Evolutionary conservation across 768 basidiomycete species (phyloP), one percentile per base, ranked within the genome.

Genomic region (Astraeus odoratus): DNA sequence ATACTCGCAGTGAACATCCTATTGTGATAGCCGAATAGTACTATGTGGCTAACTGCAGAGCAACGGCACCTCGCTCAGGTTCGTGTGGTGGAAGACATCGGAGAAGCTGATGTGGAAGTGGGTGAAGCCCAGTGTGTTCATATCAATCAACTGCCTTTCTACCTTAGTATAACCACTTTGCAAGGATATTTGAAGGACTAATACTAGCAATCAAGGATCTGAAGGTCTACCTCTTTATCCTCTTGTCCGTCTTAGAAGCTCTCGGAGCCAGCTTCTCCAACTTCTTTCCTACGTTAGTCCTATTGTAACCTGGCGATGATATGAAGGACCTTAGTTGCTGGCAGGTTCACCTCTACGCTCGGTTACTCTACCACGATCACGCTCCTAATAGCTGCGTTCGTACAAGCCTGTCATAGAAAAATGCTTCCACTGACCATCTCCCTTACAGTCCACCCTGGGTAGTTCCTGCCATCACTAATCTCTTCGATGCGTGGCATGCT

Each of bases 31-130:
- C 79, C 78, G 2, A 50, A 76, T 49, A 85, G 83, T 54, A 83
- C 81, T 1, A 65, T 66, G 26, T 83, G 81, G 80, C 57, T 83
- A 23, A 65, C 67, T 13, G 56, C 68, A 0, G 60, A 65, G 7
- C 74, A 83, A 47, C 67, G 70, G 16, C 72, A 70, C 22, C 67
- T 84, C n/a, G 81, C 81, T 3, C 80, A 81, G 58, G 74, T 73
- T 13, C 77, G 81, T 13, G 73, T 83, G 12, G 76, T 80, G 0
- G 82, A 83, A 53, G 81, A 83, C 54, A 78, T 75, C 6, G 80
- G 80, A 1, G 80, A 82, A 63, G 80, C 80, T 0, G 81, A 83
- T 51, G 61, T 72, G 51, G 81, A 84, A 50, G 73, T 72, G 15
- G 57, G 57, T 0, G 63, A 70, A 24, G 80, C 78, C 43, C 77